Evolutionary conservation across 768 basidiomycete genomes (phyloP).

Genomic region (Vararia minispora): DNA sequence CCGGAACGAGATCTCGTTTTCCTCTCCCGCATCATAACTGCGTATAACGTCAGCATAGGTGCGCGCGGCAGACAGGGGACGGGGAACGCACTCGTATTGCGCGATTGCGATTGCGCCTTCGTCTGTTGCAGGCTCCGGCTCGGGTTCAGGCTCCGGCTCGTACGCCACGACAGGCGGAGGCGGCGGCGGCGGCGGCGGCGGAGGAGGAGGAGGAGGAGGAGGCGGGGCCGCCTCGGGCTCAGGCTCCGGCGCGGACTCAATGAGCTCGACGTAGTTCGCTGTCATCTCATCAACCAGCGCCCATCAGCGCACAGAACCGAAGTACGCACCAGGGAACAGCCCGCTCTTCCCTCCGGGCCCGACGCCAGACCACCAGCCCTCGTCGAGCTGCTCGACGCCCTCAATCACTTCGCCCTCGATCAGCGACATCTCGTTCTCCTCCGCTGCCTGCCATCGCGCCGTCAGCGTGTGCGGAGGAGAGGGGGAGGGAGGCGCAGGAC

Average conservation of each 20-base stretch:
- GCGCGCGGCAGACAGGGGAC: not conserved
- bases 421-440: constrained; percentile 80
- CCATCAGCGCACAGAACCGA: too few species aligned
- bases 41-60: too few species aligned
- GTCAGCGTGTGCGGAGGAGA: not conserved
- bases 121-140: constrained; percentile 33
- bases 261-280: constrained; percentile 84
- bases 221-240: constrained; percentile 39
- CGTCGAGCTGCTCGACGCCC: constrained; percentile 74
- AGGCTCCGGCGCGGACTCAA: constrained; percentile 36
- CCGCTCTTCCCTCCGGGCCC: constrained; percentile 64
- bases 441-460: constrained; percentile 40
- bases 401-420: constrained; percentile 74
- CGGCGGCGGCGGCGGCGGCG: constrained; percentile 33
- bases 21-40: constrained; percentile 85
- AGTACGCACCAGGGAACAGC: constrained; percentile 68
- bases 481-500: constrained; percentile 4
- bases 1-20: constrained; percentile 79
- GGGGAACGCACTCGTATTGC: constrained; percentile 59
- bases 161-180: constrained; percentile 32
- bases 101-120: constrained; percentile 55
- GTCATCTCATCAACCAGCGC: not conserved
- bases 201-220: constrained; percentile 46
- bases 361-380: constrained; percentile 88
- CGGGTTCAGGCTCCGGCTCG: constrained; percentile 36